phyloP scores from a whole-genome alignment of 2,329 filamentous ascomycete genomes.

The Penicillium sp. region DNA sequence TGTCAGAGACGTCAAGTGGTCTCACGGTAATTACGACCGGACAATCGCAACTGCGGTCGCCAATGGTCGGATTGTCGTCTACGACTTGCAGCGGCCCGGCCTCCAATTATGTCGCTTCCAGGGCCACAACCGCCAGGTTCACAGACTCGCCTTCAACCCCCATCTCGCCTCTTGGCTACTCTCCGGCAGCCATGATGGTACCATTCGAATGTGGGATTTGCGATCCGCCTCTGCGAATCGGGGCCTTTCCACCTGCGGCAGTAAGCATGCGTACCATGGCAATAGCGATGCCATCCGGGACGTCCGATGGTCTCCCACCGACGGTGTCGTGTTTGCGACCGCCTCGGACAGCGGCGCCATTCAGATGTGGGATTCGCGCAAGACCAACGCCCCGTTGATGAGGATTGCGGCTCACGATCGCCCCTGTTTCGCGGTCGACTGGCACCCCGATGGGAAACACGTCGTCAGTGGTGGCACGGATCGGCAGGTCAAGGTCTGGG shows the following conservation, averaged over 20 bases:
- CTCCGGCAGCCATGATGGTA: conserved; percentile 64
- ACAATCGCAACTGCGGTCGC: conserved; percentile 63
- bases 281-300: conserved; percentile 62
- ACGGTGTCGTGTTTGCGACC: conserved; percentile 62
- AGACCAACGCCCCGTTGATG: conserved; percentile 56
- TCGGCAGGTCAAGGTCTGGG: conserved; percentile 63
- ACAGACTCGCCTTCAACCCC: conserved; percentile 64
- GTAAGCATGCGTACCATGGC: conserved; percentile 55
- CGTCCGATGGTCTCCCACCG: conserved; percentile 63
- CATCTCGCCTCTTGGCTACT: conserved; percentile 59
- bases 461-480: conserved; percentile 62
- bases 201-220: conserved; percentile 64
- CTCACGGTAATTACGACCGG: conserved; percentile 59
- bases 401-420: conserved; percentile 62
- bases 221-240: conserved; percentile 51
- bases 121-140: conserved; percentile 65
- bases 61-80: conserved; percentile 64
- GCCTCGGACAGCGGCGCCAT: conserved; percentile 63
- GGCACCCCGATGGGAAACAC: conserved; percentile 66
- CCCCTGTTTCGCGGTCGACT: conserved; percentile 62
- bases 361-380: conserved; percentile 63
- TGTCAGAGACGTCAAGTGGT: conserved; percentile 67
- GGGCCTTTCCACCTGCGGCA: conserved; percentile 53
- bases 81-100: conserved; percentile 61
- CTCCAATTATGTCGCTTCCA: conserved; percentile 62